Evolutionary conservation across 345 rosid species (phyloP), one percentile per base, ranked within the genome.

Genomic region (Pistacia vera): DNA sequence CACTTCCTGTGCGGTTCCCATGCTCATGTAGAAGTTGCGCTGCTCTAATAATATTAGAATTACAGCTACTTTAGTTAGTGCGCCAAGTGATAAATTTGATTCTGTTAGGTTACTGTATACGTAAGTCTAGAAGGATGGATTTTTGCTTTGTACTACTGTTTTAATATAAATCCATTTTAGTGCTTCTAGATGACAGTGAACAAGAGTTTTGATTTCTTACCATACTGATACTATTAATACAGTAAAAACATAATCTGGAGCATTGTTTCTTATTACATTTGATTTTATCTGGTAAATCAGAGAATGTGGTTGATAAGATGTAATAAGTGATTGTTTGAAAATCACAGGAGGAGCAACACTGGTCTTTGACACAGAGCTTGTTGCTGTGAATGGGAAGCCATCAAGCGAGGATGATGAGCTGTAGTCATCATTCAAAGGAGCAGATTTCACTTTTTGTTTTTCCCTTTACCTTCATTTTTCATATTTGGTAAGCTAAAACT

Each of bases 331-430:
- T 75, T 75, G 64, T 77, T 35, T 72, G 78, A 60, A 60, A 77
- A 57, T 65, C 73, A 76, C 89, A 95, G 98, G 98, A 74, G 98
- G 97, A 66, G 97, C 97, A 5, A 93, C 99, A 18, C 84, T 95
- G 18, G 79, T 95, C 76, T 95, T 95, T 62, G 97, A 93, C 79
- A 90, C 98, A 0, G 96, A 93, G 91, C 93, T 95, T 72, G 93
- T 95, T 48, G 86, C 94, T 2, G 96, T 95, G 76, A 95, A 91
- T 65, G 98, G 92, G 38, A 86, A 88, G 81, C 22, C 92, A 36
- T 78, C 89, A 10, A 69, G 78, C 33, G 85, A 86, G 51, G 83
- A 86, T 25, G 70, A 74, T 48, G 93, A 89, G 75, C 85, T 91
- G 46, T 91, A 86, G 78, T 76, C 51, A 41, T 49, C 9, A 22